phyloP scores from a whole-genome alignment of 2,329 filamentous ascomycete genomes.

The Xylariaceae sp. region DNA sequence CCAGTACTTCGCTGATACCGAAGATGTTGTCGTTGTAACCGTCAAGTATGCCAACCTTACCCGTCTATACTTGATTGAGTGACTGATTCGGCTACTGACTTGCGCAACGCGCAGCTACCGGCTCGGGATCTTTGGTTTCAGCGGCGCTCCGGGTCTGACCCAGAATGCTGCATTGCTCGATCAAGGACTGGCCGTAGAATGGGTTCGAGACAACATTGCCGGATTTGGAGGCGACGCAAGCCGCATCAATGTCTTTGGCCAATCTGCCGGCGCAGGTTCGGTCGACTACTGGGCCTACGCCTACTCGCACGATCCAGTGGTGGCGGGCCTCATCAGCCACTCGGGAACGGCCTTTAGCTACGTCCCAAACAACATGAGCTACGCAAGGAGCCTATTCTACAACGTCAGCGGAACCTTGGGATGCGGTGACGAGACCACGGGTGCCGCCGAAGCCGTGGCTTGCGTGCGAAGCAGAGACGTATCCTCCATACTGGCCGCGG shows the following conservation, averaged over 20 bases:
- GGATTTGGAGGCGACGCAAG: not conserved
- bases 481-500: no score
- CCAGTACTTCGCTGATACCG: constrained; percentile 19
- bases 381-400: not conserved
- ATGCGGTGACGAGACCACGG: no score
- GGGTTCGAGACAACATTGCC: not conserved
- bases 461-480: no score
- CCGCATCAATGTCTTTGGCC: not conserved
- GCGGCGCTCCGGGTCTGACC: not conserved
- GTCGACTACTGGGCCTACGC: not conserved
- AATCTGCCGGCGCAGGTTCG: not conserved
- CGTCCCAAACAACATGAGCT: not conserved
- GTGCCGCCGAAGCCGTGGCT: no score
- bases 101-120: no score
- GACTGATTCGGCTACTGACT: no score
- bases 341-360: not conserved
- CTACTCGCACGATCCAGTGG: not conserved
- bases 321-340: not conserved
- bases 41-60: no score
- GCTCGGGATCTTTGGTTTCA: constrained; percentile 16
- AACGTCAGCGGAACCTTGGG: not conserved
- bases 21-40: constrained; percentile 31
- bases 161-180: not conserved
- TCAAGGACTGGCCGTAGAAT: not conserved
- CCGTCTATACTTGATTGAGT: no score